Evolutionary conservation across 179 eudicot genomes (phyloP), one percentile per base, ranked within the genome.

Genomic region (Beta macrorhiza): DNA sequence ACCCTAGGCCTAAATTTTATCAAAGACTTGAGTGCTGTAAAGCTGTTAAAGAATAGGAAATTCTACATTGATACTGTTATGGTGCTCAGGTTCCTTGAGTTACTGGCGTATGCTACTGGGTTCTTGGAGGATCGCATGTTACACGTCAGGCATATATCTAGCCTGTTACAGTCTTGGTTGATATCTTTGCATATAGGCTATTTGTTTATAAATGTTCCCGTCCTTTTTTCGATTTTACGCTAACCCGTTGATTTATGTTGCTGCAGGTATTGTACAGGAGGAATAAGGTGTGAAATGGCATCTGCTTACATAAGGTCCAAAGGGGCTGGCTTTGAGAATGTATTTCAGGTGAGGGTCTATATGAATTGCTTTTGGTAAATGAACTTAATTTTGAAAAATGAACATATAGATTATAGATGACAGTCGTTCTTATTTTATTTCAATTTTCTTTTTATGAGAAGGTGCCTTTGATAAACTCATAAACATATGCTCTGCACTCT

Each of bases 251-350:
- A 19, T 81, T 53, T 71, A 52, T 80, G 42, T 37, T 37, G 65
- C 61, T 80, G 75, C 88, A 95, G 98, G 98, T 95, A 95, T 87
- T 95, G 99, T 81, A 95, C 98, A 2, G 99, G 98, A 80, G 99
- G 99, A 89, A 95, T 95, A 86, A 91, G 99, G 81, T 95, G 99
- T 81, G 99, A 95, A 89, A 93, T 94, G 97, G 99, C 99, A 77
- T 95, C 99, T 76, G 94, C 99, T 74, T 95, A 95, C 85, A 90
- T 95, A 74, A 89, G 89, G 81, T 95, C 99, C 29, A 91, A 93
- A 85, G 99, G 98, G 78, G 90, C 89, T 81, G 99, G 99, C 72
- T 95, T 93, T 87, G 99, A 94, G 83, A 93, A 95, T 88, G 99
- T 95, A 69, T 93, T 88, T 83, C 99, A 95, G 97, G 98, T 92